These are phyloP conservation scores for Tephrocybe sp. DNA, from an alignment of 768 basidiomycete species.

Conservation along the genomic window DNA sequence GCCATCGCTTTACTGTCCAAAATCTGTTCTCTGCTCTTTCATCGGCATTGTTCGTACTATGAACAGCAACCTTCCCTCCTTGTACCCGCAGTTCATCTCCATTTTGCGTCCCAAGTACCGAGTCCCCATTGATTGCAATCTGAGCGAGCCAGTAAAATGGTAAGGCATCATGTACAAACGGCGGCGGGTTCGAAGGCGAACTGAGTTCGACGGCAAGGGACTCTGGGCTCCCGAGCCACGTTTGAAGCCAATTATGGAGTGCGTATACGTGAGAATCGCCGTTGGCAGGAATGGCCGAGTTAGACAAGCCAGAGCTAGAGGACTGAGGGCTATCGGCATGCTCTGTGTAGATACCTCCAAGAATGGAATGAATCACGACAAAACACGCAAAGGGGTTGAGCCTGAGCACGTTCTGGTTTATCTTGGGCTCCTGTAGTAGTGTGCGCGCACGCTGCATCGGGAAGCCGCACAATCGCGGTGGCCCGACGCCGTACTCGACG, in stretches of 20 bases:
- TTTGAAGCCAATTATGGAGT: slow-evolving; percentile 59
- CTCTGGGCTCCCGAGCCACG: slow-evolving; percentile 45
- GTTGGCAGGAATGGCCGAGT: neutral
- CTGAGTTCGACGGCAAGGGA: slow-evolving; percentile 24
- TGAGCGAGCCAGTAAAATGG: slow-evolving; percentile 67
- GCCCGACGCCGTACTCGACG: slow-evolving; percentile 28
- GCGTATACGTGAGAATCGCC: slow-evolving; percentile 23
- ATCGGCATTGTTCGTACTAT: neutral
- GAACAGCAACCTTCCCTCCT: neutral
- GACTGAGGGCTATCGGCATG: slow-evolving; percentile 15
- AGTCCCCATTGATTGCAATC: slow-evolving; percentile 50
- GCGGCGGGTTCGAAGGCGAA: slow-evolving; percentile 25
- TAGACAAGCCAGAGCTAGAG: neutral
- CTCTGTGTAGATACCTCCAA: slow-evolving; percentile 36
- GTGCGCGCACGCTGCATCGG: slow-evolving; percentile 35
- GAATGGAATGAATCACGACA: slow-evolving; percentile 43
- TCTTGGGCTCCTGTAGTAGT: slow-evolving; percentile 29
- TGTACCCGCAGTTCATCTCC: neutral
- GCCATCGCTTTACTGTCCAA: slow-evolving; percentile 47
- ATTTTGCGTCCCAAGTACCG: slow-evolving; percentile 15
- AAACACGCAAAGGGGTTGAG: slow-evolving; percentile 43
- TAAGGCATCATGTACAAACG: slow-evolving; percentile 42
- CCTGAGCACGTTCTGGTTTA: slow-evolving; percentile 24
- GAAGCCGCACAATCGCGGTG: slow-evolving; percentile 31
- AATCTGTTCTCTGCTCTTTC: slow-evolving; percentile 38